Evolutionary conservation across 2,329 filamentous ascomycete genomes (phyloP).

Genomic region (Chaetomium sp.): DNA sequence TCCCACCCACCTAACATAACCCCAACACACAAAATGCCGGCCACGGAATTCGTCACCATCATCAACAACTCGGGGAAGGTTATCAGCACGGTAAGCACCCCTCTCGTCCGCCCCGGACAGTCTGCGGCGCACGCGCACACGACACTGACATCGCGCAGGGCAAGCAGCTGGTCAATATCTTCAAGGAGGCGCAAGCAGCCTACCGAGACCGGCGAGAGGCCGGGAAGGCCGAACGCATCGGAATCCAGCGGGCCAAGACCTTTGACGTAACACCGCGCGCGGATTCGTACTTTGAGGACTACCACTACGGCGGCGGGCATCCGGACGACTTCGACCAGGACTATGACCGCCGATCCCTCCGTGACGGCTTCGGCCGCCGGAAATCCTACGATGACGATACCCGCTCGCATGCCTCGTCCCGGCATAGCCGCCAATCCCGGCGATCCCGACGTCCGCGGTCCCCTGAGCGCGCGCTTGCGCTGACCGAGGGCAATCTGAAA

Average conservation of each 20-base stretch:
- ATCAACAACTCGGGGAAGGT: conserved; percentile 91
- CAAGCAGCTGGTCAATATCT: conserved; percentile 85
- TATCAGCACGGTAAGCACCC: conserved; percentile 70
- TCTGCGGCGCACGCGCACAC: background rate
- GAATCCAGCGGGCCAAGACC: conserved; percentile 62
- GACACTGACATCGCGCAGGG: conserved; percentile 56
- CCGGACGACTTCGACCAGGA: conserved; percentile 34
- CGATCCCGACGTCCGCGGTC: conserved; percentile 42
- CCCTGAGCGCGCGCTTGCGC: conserved; percentile 42
- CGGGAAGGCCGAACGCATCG: conserved; percentile 62
- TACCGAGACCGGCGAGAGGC: conserved; percentile 88
- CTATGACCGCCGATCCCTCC: conserved; percentile 32
- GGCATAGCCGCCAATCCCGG: conserved; percentile 46
- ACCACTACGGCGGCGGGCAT: conserved; percentile 35
- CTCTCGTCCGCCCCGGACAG: background rate
- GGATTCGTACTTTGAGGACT: conserved; percentile 36
- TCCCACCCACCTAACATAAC: background rate
- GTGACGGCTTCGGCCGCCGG: conserved; percentile 30
- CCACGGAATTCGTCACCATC: conserved; percentile 75
- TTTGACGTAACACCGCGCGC: conserved; percentile 45
- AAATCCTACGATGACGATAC: conserved; percentile 36
- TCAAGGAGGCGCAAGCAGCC: conserved; percentile 86
- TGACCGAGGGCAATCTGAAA: conserved; percentile 57
- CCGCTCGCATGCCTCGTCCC: conserved; percentile 39
- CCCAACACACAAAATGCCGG: conserved; percentile 26